Evolutionary conservation across 495 filamentous ascomycete species (phyloP), one percentile per base, ranked within the genome.

Genomic region (Talaromyces borbonicus): DNA sequence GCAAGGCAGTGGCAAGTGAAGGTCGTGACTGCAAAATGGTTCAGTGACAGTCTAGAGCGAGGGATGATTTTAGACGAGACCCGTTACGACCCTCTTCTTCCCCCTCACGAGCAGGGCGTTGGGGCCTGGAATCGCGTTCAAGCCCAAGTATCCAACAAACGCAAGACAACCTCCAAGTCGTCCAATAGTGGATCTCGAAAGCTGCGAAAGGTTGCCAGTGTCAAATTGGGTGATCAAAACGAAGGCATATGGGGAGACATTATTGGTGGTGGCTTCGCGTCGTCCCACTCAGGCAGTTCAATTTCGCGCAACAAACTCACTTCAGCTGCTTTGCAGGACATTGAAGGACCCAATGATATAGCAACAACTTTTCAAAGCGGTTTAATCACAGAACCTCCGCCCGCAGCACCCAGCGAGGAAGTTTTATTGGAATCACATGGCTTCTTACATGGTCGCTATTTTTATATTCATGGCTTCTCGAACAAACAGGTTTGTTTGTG

Each of bases 31-130:
- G 56, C 80, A 26, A 84, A 94, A 59, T 98, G 92, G 92, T 72
- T 97, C 36, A 64, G 77, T 20, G 81, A 97, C 49, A 90, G 89
- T 56, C 52, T 92, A 44, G 80, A 86, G 53, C 79, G 92, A 45
- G 93, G 92, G n/a, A 90, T 98, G 87, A 82, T 85, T 2, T 69
- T 98, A 18, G 84, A 95, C 24, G 93, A 95, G 56, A 69, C 69
- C 8, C 75, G 77, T 47, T 98, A 94, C 59, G 79, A 92, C 57
- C 89, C 86, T 1, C 61, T 67, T 25, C 49, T 89, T 8, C 78
- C 87, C 5, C 37, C 51, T 8, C 79, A 83, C 50, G 68, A 87
- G 55, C 79, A 87, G 54, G 92, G 92, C 0, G 66, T 68, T 6
- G 85, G 81, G 5, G 90, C 92, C 41, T 93, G 86, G 84, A 74